These are phyloP conservation scores for Phoma herbarum DNA, from an alignment of 2,329 filamentous ascomycete species.

Conservation along the genomic window DNA sequence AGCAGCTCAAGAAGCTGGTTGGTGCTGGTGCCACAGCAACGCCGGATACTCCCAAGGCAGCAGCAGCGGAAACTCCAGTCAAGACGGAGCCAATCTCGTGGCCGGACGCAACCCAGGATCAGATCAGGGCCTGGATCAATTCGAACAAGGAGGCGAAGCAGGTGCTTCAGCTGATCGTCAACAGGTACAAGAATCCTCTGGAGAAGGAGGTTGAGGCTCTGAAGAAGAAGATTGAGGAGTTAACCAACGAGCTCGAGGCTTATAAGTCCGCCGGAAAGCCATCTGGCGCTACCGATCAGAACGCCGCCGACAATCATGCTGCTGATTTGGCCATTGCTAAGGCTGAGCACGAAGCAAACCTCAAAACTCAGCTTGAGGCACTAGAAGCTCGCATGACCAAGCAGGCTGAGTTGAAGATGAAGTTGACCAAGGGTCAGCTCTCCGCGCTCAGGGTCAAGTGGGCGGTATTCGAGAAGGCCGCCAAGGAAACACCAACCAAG, in stretches of 20 bases:
- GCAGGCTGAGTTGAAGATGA: constrained; percentile 71
- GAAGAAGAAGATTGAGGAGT: constrained; percentile 17
- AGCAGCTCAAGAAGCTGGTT: constrained; percentile 41
- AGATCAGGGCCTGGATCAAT: constrained; percentile 17
- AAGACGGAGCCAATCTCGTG: constrained; percentile 18
- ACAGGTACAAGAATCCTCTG: constrained; percentile 22
- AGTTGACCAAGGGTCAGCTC: constrained; percentile 73
- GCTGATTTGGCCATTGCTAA: constrained; percentile 33
- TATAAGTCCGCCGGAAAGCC: constrained; percentile 11
- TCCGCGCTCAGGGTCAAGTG: constrained; percentile 74
- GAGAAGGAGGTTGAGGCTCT: constrained; percentile 22
- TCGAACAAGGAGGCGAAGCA: constrained; percentile 21
- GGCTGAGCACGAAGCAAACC: constrained; percentile 50
- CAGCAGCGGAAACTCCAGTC: constrained; percentile 16
- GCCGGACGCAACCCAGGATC: constrained; percentile 16
- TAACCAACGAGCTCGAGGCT: constrained; percentile 14
- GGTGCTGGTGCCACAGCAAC: constrained; percentile 2
- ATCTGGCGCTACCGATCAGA: constrained; percentile 5
- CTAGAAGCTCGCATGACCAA: constrained; percentile 63
- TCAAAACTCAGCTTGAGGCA: constrained; percentile 47
- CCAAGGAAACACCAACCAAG: constrained; percentile 82
- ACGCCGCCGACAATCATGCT: constrained; percentile 24
- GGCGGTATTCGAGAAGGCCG: constrained; percentile 80
- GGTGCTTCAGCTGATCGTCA: constrained; percentile 11
- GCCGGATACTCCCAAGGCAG: constrained; percentile 10